Evolutionary conservation across 371 early-diverging fungal genomes (phyloP).

Genomic region (Globomyces sp.): DNA sequence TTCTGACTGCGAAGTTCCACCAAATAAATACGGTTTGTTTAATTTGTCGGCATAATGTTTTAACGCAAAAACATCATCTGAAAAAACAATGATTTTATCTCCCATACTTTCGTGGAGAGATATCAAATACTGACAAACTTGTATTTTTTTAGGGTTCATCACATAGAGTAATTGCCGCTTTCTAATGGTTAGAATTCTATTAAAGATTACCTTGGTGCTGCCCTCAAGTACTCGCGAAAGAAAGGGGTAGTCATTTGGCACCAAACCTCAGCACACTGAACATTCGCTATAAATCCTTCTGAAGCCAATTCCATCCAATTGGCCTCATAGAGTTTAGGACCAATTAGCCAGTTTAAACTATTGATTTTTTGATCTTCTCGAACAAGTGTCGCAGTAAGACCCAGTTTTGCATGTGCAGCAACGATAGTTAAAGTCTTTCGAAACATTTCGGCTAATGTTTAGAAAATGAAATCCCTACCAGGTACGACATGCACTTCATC

Average conservation of each 20-base stretch:
- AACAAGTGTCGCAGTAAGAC: slow-evolving; percentile 98
- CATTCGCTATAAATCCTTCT: slow-evolving; percentile 98
- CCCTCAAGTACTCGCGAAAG: slow-evolving; percentile 87
- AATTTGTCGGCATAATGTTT: slow-evolving; percentile 92
- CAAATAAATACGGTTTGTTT: slow-evolving; percentile 95
- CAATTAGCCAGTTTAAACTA: slow-evolving; percentile 98
- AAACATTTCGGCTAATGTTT: slow-evolving; percentile 81
- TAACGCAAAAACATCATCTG: slow-evolving; percentile 98
- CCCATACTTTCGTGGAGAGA: slow-evolving; percentile 93
- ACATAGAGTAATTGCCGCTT: slow-evolving; percentile 88
- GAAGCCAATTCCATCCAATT: slow-evolving; percentile 99
- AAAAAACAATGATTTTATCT: slow-evolving; percentile 99
- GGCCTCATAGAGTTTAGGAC: slow-evolving; percentile 99
- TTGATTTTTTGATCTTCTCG: slow-evolving; percentile 99
- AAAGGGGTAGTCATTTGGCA: slow-evolving; percentile 99
- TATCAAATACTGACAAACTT: slow-evolving; percentile 97
- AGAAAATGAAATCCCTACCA: slow-evolving; percentile 32
- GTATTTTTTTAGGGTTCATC: slow-evolving; percentile 99
- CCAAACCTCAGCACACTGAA: slow-evolving; percentile 97
- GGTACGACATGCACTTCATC: slow-evolving; percentile 99
- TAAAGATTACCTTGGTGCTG: slow-evolving; percentile 29
- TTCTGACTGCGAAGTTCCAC: slow-evolving; percentile 94
- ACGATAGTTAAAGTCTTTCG: slow-evolving; percentile 92
- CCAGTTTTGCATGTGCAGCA: slow-evolving; percentile 96
- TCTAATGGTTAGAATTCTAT: slow-evolving; percentile 41